Conservation (phyloP, 495 filamentous ascomycete species). For the Neurospora sp. region DNA sequence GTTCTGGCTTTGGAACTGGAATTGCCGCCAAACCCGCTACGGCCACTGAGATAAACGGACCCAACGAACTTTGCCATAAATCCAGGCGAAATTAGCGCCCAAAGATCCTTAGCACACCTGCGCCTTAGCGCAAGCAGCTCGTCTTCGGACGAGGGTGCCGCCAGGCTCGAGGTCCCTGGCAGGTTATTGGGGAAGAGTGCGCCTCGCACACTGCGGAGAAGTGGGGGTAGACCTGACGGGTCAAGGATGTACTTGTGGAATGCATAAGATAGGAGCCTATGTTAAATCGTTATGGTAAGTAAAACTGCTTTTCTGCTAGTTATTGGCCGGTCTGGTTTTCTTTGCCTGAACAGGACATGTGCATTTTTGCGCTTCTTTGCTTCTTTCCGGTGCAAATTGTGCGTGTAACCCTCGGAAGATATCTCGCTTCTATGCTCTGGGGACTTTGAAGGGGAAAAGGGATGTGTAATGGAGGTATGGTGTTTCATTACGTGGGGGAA, state of each 20-base stretch:
- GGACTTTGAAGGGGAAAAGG: slow-evolving; percentile 4
- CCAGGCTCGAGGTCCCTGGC: slow-evolving; percentile 35
- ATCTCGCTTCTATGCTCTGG: not conserved
- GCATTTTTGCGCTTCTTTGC: not conserved
- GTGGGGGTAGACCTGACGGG: slow-evolving; percentile 57
- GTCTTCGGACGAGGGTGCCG: slow-evolving; percentile 37
- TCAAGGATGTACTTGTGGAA: slow-evolving; percentile 56
- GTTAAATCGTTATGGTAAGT: not conserved
- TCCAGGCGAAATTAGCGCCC: slow-evolving; percentile 36
- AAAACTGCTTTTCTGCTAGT: not conserved
- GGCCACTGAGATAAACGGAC: slow-evolving; percentile 41
- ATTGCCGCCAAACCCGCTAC: not conserved
- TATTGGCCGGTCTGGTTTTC: not conserved
- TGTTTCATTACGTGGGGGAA: slow-evolving; percentile 19
- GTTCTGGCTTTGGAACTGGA: not conserved
- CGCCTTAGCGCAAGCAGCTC: slow-evolving; percentile 37
- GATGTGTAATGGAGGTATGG: slow-evolving; percentile 2
- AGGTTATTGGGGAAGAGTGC: slow-evolving; percentile 74
- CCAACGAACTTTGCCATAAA: slow-evolving; percentile 21
- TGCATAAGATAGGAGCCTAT: slow-evolving; percentile 63
- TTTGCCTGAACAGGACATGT: not conserved
- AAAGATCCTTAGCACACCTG: slow-evolving; percentile 44
- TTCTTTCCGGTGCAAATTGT: not conserved
- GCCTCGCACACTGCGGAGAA: slow-evolving; percentile 61
- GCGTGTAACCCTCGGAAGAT: not conserved